Percentiles rank a stretch among this genome's conserved stretches.
phyloP scores from a whole-genome alignment of 495 filamentous ascomycete genomes.

The Rostrohypoxylon terebratum region DNA sequence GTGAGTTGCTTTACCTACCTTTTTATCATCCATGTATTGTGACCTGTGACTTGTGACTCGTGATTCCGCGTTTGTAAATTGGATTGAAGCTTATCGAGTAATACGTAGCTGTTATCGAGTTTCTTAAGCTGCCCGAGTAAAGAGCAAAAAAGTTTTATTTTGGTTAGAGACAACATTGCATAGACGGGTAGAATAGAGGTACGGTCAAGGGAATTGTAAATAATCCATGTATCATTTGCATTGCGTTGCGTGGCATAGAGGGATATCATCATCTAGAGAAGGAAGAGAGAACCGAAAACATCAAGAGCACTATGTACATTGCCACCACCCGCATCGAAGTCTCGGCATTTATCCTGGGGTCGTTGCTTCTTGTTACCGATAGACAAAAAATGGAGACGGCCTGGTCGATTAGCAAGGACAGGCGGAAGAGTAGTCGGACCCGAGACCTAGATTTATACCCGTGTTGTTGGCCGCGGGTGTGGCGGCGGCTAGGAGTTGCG shows the following conservation, averaged over 20 bases:
- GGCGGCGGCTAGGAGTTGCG: slow-evolving; percentile 53
- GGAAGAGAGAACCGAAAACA: slow-evolving; percentile 3
- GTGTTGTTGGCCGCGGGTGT: slow-evolving; percentile 28
- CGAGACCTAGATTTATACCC: slow-evolving; percentile 37
- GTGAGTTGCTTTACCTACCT: slow-evolving; percentile 55
- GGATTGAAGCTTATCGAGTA: slow-evolving; percentile 20
- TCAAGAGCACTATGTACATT: slow-evolving; percentile 32
- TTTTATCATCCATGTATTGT: too few relatives aligned
- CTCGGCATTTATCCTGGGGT: slow-evolving; percentile 29
- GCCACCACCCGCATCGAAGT: slow-evolving; percentile 22
- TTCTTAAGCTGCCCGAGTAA: slow-evolving; percentile 69
- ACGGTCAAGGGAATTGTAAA: neutral
- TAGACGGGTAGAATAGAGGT: neutral
- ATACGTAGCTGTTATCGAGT: slow-evolving; percentile 68
- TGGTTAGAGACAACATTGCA: neutral
- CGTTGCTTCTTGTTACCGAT: slow-evolving; percentile 23
- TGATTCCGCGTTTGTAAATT: neutral
- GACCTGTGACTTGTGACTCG: neutral
- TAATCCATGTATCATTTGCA: slow-evolving; percentile 8
- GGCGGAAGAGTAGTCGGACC: slow-evolving; percentile 35
- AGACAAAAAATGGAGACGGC: slow-evolving; percentile 4
- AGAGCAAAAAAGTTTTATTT: slow-evolving; percentile 12
- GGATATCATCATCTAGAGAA: slow-evolving; percentile 47
- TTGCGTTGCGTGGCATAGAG: slow-evolving; percentile 11
- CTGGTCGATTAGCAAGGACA: slow-evolving; percentile 40